Conservation (phyloP, 257 asterid genomes). For the Pogostemon cablin region DNA sequence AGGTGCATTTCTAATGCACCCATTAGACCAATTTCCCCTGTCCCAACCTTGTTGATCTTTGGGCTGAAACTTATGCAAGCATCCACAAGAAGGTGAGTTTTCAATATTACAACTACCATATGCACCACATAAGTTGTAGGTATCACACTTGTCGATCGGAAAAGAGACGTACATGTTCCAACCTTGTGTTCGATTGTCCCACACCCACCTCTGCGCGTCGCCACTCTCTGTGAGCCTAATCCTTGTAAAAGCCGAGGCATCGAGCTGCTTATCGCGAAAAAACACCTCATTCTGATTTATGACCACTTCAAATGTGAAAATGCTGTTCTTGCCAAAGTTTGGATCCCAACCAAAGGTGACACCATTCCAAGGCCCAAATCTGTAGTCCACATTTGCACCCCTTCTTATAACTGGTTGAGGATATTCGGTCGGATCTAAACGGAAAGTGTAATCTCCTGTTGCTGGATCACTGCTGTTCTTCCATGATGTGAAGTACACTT, state of each 20-base stretch:
- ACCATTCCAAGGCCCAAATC: constrained; percentile 48
- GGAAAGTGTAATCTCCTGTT: constrained; percentile 27
- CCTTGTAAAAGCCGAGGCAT: constrained; percentile 21
- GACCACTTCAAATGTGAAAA: not conserved
- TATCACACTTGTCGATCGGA: constrained; percentile 42
- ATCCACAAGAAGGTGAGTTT: constrained; percentile 36
- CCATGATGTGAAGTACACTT: constrained; percentile 41
- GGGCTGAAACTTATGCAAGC: constrained; percentile 35
- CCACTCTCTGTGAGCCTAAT: constrained; percentile 20
- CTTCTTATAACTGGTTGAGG: constrained; percentile 29
- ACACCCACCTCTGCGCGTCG: constrained; percentile 10
- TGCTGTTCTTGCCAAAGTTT: not conserved
- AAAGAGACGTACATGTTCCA: constrained; percentile 29
- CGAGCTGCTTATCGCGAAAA: not conserved
- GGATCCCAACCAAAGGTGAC: constrained; percentile 34
- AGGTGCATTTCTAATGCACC: constrained; percentile 26
- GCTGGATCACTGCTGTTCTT: constrained; percentile 43
- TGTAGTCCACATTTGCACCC: not conserved
- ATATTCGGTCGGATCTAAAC: constrained; percentile 33
- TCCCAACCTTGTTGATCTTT: constrained; percentile 11
- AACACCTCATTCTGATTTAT: constrained; percentile 15
- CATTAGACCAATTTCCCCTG: constrained; percentile 30
- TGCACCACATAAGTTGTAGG: constrained; percentile 39
- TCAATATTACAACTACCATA: constrained; percentile 34
- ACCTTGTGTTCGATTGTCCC: constrained; percentile 27